A percentile compares a stretch with the other conserved stretches of the same genome.
Evolutionary conservation across 1,139 yeast genomes (phyloP).

Genomic region (Taphrina sp.): DNA sequence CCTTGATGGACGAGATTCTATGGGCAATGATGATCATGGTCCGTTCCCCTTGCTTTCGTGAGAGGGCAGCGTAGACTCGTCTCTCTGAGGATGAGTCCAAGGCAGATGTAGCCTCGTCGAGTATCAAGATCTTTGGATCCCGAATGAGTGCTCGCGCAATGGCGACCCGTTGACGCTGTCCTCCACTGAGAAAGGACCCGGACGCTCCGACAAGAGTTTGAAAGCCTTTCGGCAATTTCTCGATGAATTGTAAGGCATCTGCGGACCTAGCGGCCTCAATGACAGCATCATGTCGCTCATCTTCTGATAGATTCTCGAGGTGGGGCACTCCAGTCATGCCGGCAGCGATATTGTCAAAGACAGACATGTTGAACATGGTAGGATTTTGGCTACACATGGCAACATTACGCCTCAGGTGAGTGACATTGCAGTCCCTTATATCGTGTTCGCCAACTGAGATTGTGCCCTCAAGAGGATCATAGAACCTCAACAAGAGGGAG

Average conservation of each 20-base stretch:
- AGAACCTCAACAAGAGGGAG: conserved; percentile 55
- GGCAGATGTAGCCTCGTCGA: conserved; percentile 82
- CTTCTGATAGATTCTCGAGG: conserved; percentile 43
- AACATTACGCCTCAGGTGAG: conserved; percentile 54
- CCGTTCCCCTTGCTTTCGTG: conserved; percentile 52
- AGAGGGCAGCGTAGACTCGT: conserved; percentile 60
- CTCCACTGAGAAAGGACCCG: conserved; percentile 62
- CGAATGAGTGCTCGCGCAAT: conserved; percentile 71
- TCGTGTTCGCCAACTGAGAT: conserved; percentile 49
- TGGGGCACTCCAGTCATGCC: conserved; percentile 55
- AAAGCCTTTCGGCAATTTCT: conserved; percentile 56
- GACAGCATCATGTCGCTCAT: conserved; percentile 50
- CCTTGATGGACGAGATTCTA: conserved; percentile 67
- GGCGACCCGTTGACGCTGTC: conserved; percentile 74
- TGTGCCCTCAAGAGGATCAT: conserved; percentile 45
- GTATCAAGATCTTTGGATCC: conserved; percentile 57
- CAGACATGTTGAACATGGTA: conserved; percentile 62
- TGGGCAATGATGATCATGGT: conserved; percentile 80
- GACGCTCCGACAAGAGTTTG: conserved; percentile 57
- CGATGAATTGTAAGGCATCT: conserved; percentile 55
- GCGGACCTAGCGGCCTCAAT: conserved; percentile 44
- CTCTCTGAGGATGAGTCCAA: conserved; percentile 72
- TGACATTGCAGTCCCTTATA: conserved; percentile 50
- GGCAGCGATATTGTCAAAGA: conserved; percentile 63
- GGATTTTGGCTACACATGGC: conserved; percentile 73